phyloP scores from a whole-genome alignment of 495 filamentous ascomycete species.

The Penicillium desertorum region DNA sequence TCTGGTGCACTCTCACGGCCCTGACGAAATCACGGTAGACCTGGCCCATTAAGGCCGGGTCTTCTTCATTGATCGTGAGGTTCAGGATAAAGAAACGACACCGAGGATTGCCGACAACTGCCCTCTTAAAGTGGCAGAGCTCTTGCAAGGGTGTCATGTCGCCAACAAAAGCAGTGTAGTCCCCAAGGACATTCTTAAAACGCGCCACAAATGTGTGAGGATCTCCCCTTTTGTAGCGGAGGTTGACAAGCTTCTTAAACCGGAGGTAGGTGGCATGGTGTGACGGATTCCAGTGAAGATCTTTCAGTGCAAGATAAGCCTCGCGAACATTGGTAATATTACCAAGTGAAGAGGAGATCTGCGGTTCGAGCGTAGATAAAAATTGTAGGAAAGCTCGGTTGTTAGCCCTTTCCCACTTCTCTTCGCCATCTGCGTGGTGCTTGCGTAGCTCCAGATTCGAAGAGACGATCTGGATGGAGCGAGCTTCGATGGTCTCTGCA shows the following conservation, averaged over 20 bases:
- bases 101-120: background rate
- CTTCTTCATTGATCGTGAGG: background rate
- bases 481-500: background rate
- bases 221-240: too few species aligned
- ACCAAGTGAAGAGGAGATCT: too few species aligned
- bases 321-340: too few species aligned
- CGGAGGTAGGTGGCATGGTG: too few species aligned
- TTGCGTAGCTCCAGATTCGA: background rate
- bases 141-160: background rate
- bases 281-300: too few species aligned
- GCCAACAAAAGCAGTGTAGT: background rate
- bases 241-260: too few species aligned
- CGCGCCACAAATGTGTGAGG: background rate
- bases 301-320: too few species aligned
- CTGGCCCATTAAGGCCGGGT: background rate
- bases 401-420: background rate
- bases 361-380: background rate
- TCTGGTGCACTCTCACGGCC: background rate
- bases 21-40: background rate
- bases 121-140: background rate
- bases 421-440: background rate
- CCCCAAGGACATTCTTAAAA: background rate
- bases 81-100: background rate
- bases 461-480: background rate
- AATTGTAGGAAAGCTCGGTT: background rate